Conservation (phyloP, 352 stramenopile species). For the Phytophthora agathidicida region DNA sequence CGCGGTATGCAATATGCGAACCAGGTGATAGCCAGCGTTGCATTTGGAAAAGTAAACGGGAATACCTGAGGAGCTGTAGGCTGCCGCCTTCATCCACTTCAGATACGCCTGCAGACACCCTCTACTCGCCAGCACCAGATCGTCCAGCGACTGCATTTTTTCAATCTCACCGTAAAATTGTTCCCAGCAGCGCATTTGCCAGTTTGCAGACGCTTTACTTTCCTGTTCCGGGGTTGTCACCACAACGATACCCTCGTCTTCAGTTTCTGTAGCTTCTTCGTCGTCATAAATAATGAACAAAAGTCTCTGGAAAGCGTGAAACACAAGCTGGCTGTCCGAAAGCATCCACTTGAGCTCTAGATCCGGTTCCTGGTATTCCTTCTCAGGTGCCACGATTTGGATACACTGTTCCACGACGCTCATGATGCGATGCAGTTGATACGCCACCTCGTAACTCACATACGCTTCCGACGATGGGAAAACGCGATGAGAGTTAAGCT, state of each 20-base stretch:
- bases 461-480: constrained; percentile 64
- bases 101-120: constrained; percentile 53
- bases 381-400: constrained; percentile 38
- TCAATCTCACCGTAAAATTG: constrained; percentile 53
- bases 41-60: constrained; percentile 65
- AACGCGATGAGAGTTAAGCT: constrained; percentile 29
- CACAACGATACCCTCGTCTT: constrained; percentile 11
- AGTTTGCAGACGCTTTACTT: constrained; percentile 17
- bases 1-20: constrained; percentile 60
- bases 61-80: constrained; percentile 14
- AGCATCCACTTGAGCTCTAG: constrained; percentile 57
- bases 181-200: constrained; percentile 58
- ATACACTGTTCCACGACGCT: constrained; percentile 52
- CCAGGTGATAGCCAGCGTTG: constrained; percentile 74
- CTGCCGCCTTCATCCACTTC: constrained; percentile 44
- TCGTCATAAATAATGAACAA: constrained; percentile 21
- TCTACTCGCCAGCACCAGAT: constrained; percentile 58
- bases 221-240: background rate
- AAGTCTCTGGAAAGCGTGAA: constrained; percentile 63
- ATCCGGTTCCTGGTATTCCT: constrained; percentile 44
- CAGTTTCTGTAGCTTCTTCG: constrained; percentile 26
- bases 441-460: constrained; percentile 72
- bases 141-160: constrained; percentile 59
- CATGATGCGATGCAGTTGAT: constrained; percentile 59
- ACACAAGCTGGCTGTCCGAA: constrained; percentile 35